phyloP scores from a whole-genome alignment of 2,329 filamentous ascomycete genomes.

The Aspergillus texensis region DNA sequence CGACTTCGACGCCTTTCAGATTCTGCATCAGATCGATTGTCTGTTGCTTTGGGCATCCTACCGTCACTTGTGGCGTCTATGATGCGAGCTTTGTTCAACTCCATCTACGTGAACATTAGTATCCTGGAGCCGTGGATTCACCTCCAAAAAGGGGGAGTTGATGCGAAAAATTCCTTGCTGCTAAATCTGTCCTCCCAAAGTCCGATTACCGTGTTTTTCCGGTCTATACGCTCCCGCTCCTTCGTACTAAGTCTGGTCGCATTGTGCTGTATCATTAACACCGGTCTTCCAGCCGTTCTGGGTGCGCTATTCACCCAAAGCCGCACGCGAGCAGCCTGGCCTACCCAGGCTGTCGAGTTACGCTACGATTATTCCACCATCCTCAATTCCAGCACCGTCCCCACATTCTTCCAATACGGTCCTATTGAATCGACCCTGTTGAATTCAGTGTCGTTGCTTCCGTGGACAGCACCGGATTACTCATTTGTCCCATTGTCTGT shows the following conservation, averaged over 20 bases:
- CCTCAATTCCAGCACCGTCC: neutral
- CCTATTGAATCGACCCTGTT: neutral
- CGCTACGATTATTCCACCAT: neutral
- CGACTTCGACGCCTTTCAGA: neutral
- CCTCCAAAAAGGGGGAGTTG: neutral
- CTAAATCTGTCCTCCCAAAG: neutral
- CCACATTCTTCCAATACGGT: neutral
- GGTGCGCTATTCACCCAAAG: neutral
- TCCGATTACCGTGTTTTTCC: neutral
- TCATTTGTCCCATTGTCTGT: neutral
- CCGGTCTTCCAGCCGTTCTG: neutral
- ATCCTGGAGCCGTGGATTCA: neutral
- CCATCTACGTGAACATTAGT: neutral
- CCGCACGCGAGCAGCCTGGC: neutral
- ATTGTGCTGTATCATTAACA: neutral
- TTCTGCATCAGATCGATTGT: neutral
- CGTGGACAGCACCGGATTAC: neutral
- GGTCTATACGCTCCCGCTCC: neutral
- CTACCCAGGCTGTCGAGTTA: neutral
- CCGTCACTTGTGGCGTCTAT: neutral
- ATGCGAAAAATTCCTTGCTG: neutral
- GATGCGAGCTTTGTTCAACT: neutral
- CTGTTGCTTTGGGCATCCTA: neutral
- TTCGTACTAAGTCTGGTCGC: neutral
- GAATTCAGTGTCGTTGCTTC: neutral